Evolutionary conservation across 805 yeast genomes (phyloP), one percentile per base, ranked within the genome.

Genomic region (Kazachstania taianensis): DNA sequence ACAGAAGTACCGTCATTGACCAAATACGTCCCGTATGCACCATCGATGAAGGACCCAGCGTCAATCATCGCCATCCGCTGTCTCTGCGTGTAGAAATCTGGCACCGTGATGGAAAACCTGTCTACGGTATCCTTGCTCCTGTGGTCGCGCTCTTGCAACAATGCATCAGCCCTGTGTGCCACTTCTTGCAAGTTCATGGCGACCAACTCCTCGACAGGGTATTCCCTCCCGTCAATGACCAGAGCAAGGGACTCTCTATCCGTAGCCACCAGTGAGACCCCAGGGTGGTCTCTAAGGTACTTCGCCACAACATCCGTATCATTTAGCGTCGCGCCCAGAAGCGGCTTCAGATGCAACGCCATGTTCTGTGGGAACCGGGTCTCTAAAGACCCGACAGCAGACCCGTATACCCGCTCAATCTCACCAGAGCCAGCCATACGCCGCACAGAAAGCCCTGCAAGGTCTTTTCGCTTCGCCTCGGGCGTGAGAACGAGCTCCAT

Each of bases 1-100:
- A 84, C 85, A 2, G 97, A 92, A n/a, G 84, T 62, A 12, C 96
- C 96, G 55, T 89, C 96, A 51, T 82, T 87, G 2, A 87, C 81
- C 37, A 89, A 64, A 2, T 78, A 75, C 3, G 53, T 37, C 40
- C 78, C 72, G 30, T 71, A 64, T 40, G 78, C 60, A 16, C 79
- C 82, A 2, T 94, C 82, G 2, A 53, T 40, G 22, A 50, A 35
- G 81, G 66, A 33, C 68, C 72, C 81, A 4, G 87, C 75, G 45
- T 86, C 94, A 23, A 69, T 61, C 29, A 85, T 57, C 0, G 95
- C 83, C 28, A 62, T 62, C 50, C 95, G 73, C 53, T 84, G 81
- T 5, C 71, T 63, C 40, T 72, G 73, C 25, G 66, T 59, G 43
- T 78, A 82, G 46, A 61, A 78, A 5, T 82, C 77, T 7, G 97